These are phyloP conservation scores for Xylariaceae sp. DNA, from an alignment of 2,329 filamentous ascomycete species.

Conservation along the genomic window DNA sequence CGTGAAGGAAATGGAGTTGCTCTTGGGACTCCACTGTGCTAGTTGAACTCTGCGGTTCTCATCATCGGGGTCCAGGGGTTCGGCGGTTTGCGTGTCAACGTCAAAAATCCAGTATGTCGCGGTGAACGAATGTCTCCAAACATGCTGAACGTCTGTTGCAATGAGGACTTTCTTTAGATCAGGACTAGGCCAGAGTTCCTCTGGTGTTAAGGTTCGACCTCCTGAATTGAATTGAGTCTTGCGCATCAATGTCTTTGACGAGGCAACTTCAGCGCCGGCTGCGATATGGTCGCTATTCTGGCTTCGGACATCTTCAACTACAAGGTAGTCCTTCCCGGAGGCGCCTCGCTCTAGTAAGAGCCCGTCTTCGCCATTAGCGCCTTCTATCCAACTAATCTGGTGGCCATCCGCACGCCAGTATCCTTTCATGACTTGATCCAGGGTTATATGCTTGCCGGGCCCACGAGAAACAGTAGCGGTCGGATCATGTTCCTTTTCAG, in stretches of 20 bases:
- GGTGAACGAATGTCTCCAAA: constrained; percentile 87
- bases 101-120: constrained; percentile 90
- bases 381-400: constrained; percentile 71
- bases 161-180: constrained; percentile 84
- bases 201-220: constrained; percentile 52
- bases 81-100: constrained; percentile 70
- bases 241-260: constrained; percentile 72
- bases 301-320: constrained; percentile 78
- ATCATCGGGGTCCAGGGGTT: constrained; percentile 71
- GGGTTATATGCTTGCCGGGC: constrained; percentile 66
- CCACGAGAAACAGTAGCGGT: constrained; percentile 57
- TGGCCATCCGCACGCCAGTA: constrained; percentile 62
- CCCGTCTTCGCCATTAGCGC: constrained; percentile 74
- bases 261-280: constrained; percentile 37
- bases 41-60: constrained; percentile 68
- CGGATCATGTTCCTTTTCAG: constrained; percentile 62
- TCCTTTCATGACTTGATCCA: constrained; percentile 65
- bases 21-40: constrained; percentile 83
- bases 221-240: constrained; percentile 57
- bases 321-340: constrained; percentile 65
- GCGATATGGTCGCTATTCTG: constrained; percentile 41
- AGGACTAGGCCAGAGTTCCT: constrained; percentile 68
- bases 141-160: constrained; percentile 65
- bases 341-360: constrained; percentile 71
- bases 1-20: constrained; percentile 85